Evolutionary conservation across 441 rosid genomes (phyloP), one percentile per base, ranked within the genome.

Genomic region (Erodium trifolium): DNA sequence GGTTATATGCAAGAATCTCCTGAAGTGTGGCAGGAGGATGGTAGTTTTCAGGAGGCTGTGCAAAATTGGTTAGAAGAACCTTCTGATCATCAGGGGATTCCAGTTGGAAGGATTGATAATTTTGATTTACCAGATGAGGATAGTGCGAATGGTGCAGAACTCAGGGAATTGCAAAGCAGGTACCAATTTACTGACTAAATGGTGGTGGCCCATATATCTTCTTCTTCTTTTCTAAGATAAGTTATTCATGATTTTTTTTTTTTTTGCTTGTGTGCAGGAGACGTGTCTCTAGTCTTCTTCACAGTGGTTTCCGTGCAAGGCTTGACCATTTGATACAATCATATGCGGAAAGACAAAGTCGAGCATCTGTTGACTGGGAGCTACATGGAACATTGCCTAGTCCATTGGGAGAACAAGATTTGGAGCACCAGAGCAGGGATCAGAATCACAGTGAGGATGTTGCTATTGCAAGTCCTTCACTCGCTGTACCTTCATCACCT

Each of bases 231-330:
- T 5, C 1, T 34, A 34, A 34, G 37, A 34, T 34, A 3, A 34
- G 37, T 34, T 5, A 34, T 3, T 34, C 37, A 34, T 34, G 4
- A 3, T 34, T 34, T 34, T 78, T 68, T 69, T 34, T 34, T 34
- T 78, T 68, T 69, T 66, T 77, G 68, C 77, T 75, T 8, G 47
- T 79, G 57, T 82, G 70, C 72, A 93, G 99, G 94, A 87, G 99
- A 81, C 87, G 97, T 49, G 99, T 93, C 37, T 91, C 99, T 67
- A 89, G 82, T 71, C 96, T 93, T 79, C 93, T 93, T 64, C 89
- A 63, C 27, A 93, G 99, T 78, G 87, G 91, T 76, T 91, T 93
- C 77, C 90, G 97, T 8, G 87, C 87, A 76, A 88, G 85, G 75
- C 99, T 93, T 71, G 88, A 91, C 74, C 96, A 86, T 39, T 78